Percentiles rank a stretch among this genome's conserved stretches.
Evolutionary conservation across 345 rosid species (phyloP).

Genomic region (Salix dunnii): DNA sequence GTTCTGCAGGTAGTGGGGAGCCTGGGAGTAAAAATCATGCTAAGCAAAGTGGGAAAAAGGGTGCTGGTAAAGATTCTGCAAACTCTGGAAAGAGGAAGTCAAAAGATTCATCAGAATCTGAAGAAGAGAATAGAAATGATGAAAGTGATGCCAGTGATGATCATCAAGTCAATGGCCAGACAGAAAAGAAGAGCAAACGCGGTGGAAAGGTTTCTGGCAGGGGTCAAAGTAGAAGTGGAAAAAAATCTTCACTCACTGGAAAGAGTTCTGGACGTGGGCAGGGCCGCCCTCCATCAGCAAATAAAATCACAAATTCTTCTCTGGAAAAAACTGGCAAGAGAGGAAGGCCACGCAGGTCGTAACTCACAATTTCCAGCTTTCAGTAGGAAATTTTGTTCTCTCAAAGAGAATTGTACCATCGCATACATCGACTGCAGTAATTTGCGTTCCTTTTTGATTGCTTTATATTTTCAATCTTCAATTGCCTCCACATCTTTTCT

Average conservation of each 20-base stretch:
- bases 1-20: conserved; percentile 44
- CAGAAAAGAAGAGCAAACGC: conserved; percentile 38
- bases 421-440: background rate
- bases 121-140: conserved; percentile 39
- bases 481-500: background rate
- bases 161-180: conserved; percentile 47
- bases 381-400: conserved; percentile 26
- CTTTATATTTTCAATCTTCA: background rate
- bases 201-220: conserved; percentile 43
- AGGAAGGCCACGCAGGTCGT: conserved; percentile 77
- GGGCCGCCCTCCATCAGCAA: conserved; percentile 34
- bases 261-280: conserved; percentile 45
- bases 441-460: background rate
- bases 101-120: conserved; percentile 57
- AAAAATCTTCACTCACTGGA: conserved; percentile 17
- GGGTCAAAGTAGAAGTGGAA: conserved; percentile 44
- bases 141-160: conserved; percentile 52
- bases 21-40: conserved; percentile 38
- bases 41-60: conserved; percentile 41
- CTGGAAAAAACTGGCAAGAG: conserved; percentile 52
- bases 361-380: background rate
- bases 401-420: conserved; percentile 18
- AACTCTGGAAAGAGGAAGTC: conserved; percentile 53
- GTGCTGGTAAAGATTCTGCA: conserved; percentile 33
- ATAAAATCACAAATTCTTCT: conserved; percentile 33